A percentile compares a stretch with the other conserved stretches of the same genome.
phyloP scores from a whole-genome alignment of 176 grass and related monocot genomes.

The Carex kokanica region DNA sequence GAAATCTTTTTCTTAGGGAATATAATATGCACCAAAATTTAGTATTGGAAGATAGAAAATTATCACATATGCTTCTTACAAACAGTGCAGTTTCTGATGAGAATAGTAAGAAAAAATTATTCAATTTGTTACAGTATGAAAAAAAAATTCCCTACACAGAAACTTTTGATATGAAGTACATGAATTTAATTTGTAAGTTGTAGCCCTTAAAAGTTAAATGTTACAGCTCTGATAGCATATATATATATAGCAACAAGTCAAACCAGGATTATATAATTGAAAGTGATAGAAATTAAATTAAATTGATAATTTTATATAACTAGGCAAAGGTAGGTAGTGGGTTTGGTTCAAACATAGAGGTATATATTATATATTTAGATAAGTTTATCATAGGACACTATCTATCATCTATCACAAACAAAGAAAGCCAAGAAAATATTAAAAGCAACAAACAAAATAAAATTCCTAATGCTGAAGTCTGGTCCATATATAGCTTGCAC shows the following conservation, averaged over 20 bases:
- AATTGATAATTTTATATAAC: background rate
- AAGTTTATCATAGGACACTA: slow-evolving; percentile 12
- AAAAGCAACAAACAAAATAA: background rate
- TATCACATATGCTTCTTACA: background rate
- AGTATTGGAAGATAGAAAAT: background rate
- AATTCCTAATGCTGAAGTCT: background rate
- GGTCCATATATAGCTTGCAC: background rate
- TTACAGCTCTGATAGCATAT: background rate
- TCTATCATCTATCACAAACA: slow-evolving; percentile 4
- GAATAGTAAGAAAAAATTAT: background rate
- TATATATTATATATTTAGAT: background rate
- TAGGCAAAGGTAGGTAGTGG: background rate
- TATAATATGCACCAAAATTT: background rate
- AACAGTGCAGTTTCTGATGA: background rate
- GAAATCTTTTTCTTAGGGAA: background rate
- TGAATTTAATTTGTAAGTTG: background rate
- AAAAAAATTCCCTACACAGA: background rate
- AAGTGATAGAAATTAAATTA: slow-evolving; percentile 6
- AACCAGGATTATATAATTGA: background rate
- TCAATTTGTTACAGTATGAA: background rate
- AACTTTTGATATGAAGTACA: background rate
- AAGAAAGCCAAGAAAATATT: background rate
- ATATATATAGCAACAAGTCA: slow-evolving; percentile 1
- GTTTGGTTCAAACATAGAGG: slow-evolving; percentile 19
- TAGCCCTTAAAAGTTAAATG: background rate